Evolutionary conservation across 768 basidiomycete species (phyloP), one percentile per base, ranked within the genome.

Genomic region (Kwoniella botswanensis): DNA sequence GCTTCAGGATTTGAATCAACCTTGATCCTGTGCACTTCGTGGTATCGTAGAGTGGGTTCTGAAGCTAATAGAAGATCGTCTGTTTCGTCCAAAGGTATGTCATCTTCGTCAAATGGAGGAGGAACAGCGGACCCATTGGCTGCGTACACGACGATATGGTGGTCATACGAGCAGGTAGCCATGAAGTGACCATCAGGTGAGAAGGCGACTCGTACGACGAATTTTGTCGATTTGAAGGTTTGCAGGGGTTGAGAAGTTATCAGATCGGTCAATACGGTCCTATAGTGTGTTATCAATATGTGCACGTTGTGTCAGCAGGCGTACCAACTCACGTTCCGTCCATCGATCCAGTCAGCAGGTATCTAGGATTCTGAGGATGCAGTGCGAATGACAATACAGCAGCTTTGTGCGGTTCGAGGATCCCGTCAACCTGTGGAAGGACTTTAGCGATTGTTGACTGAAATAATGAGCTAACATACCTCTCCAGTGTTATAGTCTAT

Each of bases 321-420:
- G 24, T 10, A 22, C 55, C 55, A 3, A 76, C 82, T 71, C 66
- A 84, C 84, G 79, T 81, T 63, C 75, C 81, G 64, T 75, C 82
- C 83, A 74, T 84, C 46, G 76, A 82, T 13, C 79, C 79, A 1
- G 82, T 81, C 41, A 83, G 46, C 35, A 83, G 70, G 46, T 83
- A 83, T 13, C 82, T 70, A 17, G 70, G 63, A 29, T 74, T 73
- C 11, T 56, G 55, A 10, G 82, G 81, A 62, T 83, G 82, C 4
- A 78, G 22, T 2, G 76, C 78, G 50, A 82, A 79, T 17, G 65
- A 68, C 13, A 83, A 57, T 1, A 83, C 72, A 5, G 82, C 81
- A 7, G 82, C 82, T 62, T 73, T 74, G 67, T 81, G 79, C 1
- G 77, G 79, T 60, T 77, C 57, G 4, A 83, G 35, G 3, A 80